phyloP scores from a whole-genome alignment of 228 moss, liverwort and hornwort species.

The Sphagnum magellanicum region DNA sequence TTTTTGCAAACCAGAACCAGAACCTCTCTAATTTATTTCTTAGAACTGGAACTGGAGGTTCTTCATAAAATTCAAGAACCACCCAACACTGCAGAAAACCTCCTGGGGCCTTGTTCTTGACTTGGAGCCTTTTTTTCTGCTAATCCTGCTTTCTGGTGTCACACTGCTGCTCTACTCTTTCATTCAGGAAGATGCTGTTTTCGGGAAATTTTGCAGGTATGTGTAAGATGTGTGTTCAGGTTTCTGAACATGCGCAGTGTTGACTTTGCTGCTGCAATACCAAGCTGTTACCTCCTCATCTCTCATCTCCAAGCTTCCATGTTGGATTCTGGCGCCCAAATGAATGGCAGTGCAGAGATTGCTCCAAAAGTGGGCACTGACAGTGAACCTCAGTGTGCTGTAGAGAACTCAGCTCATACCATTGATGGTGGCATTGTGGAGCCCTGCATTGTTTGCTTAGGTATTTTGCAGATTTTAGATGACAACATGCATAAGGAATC shows the following conservation, averaged over 20 bases:
- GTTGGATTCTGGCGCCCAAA: constrained; percentile 4
- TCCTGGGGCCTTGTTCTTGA: background rate
- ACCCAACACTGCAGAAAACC: background rate
- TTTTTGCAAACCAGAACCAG: too few species aligned
- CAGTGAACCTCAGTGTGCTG: constrained; percentile 11
- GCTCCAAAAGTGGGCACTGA: constrained; percentile 12
- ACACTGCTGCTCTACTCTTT: background rate
- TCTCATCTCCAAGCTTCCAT: constrained; percentile 24
- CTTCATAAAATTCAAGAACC: background rate
- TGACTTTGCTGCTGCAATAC: constrained; percentile 56
- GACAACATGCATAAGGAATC: constrained; percentile 12
- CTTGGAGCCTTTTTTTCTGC: background rate
- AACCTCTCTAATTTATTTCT: background rate
- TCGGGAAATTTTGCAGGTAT: constrained; percentile 54
- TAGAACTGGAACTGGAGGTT: background rate
- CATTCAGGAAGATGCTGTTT: constrained; percentile 1
- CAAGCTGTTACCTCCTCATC: constrained; percentile 44
- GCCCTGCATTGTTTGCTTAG: constrained; percentile 75
- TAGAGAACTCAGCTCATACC: constrained; percentile 1
- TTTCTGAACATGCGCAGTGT: constrained; percentile 65
- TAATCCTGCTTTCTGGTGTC: background rate
- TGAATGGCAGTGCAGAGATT: constrained; percentile 8
- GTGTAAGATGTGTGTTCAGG: constrained; percentile 80
- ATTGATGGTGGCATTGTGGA: constrained; percentile 11
- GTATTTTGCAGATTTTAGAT: constrained; percentile 44